These are phyloP conservation scores for Penicillium hordei DNA, from an alignment of 2,329 filamentous ascomycete species.

Conservation along the genomic window DNA sequence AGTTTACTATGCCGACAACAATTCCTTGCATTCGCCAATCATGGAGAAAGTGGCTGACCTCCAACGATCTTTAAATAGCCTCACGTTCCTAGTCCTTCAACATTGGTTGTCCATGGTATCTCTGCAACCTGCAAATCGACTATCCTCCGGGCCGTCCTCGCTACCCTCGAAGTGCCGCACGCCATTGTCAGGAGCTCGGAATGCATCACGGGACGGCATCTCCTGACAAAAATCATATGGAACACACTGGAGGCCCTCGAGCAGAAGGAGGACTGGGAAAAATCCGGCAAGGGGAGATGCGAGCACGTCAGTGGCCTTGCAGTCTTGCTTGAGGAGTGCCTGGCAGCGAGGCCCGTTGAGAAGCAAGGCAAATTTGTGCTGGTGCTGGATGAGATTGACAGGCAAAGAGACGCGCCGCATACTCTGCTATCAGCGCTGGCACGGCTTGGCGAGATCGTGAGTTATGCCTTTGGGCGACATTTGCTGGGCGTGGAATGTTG, in stretches of 20 bases:
- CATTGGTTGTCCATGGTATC: constrained; percentile 78
- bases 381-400: constrained; percentile 85
- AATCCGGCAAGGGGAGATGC: constrained; percentile 60
- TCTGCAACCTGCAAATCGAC: constrained; percentile 84
- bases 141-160: constrained; percentile 65
- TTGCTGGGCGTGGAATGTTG: background rate
- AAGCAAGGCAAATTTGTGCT: constrained; percentile 66
- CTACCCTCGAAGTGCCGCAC: constrained; percentile 53
- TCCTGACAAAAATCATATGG: constrained; percentile 48
- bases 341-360: constrained; percentile 32
- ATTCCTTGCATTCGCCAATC: background rate
- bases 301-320: constrained; percentile 77
- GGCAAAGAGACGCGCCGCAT: constrained; percentile 73
- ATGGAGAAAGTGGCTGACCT: background rate
- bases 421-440: constrained; percentile 80
- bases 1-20: constrained; percentile 16
- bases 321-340: constrained; percentile 62
- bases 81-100: constrained; percentile 64
- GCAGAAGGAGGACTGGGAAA: constrained; percentile 43
- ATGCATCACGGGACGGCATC: constrained; percentile 48
- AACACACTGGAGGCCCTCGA: constrained; percentile 39
- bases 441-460: constrained; percentile 75
- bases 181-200: constrained; percentile 46
- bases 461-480: constrained; percentile 30
- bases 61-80: constrained; percentile 27